A percentile compares a stretch with the other conserved stretches of the same genome.
Evolutionary conservation across 2,329 filamentous ascomycete species (phyloP).

Genomic region (Pseudocercospora vitis): DNA sequence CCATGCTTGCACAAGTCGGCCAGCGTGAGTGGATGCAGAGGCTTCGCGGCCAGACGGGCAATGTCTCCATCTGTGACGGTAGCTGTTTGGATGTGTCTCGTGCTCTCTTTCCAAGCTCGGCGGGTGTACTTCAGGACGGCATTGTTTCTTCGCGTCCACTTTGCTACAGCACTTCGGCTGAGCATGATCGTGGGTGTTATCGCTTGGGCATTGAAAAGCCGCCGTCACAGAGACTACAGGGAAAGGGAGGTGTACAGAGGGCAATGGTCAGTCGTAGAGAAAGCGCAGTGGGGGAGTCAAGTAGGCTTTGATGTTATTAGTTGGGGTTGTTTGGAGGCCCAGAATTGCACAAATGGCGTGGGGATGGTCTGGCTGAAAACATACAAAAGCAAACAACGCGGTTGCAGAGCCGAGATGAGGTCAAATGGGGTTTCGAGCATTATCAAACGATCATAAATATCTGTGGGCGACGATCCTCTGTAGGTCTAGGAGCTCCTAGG

Average conservation of each 20-base stretch:
- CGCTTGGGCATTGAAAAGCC: slow-evolving; percentile 18
- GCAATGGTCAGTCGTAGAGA: neutral
- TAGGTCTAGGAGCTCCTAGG: too few relatives aligned
- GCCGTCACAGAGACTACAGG: neutral
- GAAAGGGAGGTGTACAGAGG: too few relatives aligned
- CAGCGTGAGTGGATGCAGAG: slow-evolving; percentile 78
- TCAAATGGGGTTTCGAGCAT: too few relatives aligned
- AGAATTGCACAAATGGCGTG: neutral
- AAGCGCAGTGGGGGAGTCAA: neutral
- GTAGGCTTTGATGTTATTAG: too few relatives aligned
- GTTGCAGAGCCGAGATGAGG: too few relatives aligned
- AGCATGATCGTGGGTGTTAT: slow-evolving; percentile 28
- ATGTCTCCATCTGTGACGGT: slow-evolving; percentile 70
- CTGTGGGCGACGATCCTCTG: too few relatives aligned
- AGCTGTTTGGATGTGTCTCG: slow-evolving; percentile 40
- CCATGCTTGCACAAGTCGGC: slow-evolving; percentile 88
- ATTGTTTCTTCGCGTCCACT: slow-evolving; percentile 17
- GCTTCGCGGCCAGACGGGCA: slow-evolving; percentile 71
- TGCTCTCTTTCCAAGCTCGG: slow-evolving; percentile 10
- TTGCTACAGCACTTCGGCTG: slow-evolving; percentile 31
- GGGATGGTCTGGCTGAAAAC: neutral
- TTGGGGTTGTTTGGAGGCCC: neutral
- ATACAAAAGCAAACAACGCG: too few relatives aligned
- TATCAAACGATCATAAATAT: too few relatives aligned
- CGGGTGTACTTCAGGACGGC: slow-evolving; percentile 10